Conservation (phyloP, 2,329 filamentous ascomycete genomes). For the Aspergillus fischeri region DNA sequence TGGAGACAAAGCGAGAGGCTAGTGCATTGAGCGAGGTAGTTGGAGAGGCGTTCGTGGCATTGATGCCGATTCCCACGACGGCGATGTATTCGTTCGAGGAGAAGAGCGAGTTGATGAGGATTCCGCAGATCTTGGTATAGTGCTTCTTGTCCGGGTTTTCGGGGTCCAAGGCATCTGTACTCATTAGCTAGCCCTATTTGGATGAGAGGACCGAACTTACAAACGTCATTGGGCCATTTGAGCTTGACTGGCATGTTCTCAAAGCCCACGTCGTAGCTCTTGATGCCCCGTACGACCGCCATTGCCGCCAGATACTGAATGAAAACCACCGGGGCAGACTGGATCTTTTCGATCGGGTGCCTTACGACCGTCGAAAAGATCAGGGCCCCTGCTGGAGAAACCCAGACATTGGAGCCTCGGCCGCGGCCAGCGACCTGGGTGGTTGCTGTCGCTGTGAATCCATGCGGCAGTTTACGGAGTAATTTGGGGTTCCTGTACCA, state of each 20-base stretch:
- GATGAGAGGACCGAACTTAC: conserved; percentile 41
- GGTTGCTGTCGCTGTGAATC: conserved; percentile 84
- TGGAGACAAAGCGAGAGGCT: conserved; percentile 45
- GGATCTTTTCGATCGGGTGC: conserved; percentile 69
- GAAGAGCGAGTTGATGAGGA: conserved; percentile 86
- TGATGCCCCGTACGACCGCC: conserved; percentile 78
- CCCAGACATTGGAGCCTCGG: conserved; percentile 89
- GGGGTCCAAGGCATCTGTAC: conserved; percentile 62
- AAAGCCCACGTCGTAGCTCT: conserved; percentile 73
- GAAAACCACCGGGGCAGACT: conserved; percentile 78
- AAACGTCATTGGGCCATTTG: conserved; percentile 98
- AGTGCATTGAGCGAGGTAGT: conserved; percentile 83
- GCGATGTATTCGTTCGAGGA: conserved; percentile 73
- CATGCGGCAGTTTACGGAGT: conserved; percentile 70
- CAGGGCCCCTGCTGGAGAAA: conserved; percentile 78
- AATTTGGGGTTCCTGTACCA: conserved; percentile 66
- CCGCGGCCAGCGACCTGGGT: conserved; percentile 85
- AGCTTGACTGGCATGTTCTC: conserved; percentile 72
- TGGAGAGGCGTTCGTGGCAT: conserved; percentile 76
- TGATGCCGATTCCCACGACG: conserved; percentile 81
- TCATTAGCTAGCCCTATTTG: conserved; percentile 3
- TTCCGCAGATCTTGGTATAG: conserved; percentile 89
- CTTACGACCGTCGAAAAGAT: conserved; percentile 87
- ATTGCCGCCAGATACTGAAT: conserved; percentile 90
- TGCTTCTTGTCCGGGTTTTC: conserved; percentile 43